Percentiles rank a stretch among this genome's conserved stretches.
phyloP scores from a whole-genome alignment of 257 asterid genomes.

The Solanum habrochaites region DNA sequence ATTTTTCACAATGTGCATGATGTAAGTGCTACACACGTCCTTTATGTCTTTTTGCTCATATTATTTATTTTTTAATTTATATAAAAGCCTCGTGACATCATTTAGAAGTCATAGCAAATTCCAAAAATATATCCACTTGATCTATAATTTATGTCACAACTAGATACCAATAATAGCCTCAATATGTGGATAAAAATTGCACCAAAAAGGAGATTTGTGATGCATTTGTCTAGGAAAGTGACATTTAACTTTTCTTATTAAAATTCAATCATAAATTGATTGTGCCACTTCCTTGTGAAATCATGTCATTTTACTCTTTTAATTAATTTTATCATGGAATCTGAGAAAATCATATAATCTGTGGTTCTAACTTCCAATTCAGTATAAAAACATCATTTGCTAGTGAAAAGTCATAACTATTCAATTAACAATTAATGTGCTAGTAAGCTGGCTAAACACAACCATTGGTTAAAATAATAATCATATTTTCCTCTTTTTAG shows the following conservation, averaged over 20 bases:
- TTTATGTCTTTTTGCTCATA: neutral
- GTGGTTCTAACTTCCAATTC: neutral
- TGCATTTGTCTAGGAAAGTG: constrained; percentile 14
- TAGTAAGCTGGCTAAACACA: neutral
- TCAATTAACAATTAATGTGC: neutral
- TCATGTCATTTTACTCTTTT: neutral
- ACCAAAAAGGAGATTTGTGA: constrained; percentile 6
- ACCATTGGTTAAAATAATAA: neutral
- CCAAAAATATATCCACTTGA: neutral
- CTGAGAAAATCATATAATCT: neutral
- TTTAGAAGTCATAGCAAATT: neutral
- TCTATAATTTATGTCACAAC: neutral
- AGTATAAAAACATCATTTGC: neutral
- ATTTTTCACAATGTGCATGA: neutral
- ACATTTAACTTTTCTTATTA: neutral
- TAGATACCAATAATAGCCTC: neutral
- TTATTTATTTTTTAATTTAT: neutral
- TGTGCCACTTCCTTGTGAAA: neutral
- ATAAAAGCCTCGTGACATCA: neutral
- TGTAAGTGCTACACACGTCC: neutral
- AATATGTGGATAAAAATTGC: constrained; percentile 6
- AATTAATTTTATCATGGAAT: neutral
- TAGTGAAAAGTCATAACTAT: neutral
- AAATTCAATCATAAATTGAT: neutral
- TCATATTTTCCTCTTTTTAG: neutral